Evolutionary conservation across 768 basidiomycete genomes (phyloP).

Genomic region (Russula ochroleuca): DNA sequence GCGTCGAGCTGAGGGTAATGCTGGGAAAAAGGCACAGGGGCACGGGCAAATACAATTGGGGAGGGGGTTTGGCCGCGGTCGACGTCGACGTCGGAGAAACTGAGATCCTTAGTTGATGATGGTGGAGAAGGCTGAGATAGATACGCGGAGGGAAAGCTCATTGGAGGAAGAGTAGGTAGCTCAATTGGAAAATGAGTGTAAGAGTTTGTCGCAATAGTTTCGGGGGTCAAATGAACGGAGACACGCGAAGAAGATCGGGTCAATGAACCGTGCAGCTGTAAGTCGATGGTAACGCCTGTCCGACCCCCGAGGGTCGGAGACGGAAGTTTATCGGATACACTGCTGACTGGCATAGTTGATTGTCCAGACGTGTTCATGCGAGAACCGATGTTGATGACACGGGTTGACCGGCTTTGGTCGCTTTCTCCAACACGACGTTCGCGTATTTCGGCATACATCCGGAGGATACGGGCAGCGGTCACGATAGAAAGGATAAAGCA

Average conservation of each 20-base stretch:
- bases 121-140: slow-evolving; percentile 1
- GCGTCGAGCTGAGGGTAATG: background rate
- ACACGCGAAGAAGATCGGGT: slow-evolving; percentile 17
- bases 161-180: slow-evolving; percentile 3
- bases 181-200: slow-evolving; percentile 1
- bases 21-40: background rate
- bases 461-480: slow-evolving; percentile 35
- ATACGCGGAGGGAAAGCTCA: background rate
- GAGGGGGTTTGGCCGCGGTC: slow-evolving; percentile 21
- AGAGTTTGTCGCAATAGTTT: background rate
- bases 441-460: slow-evolving; percentile 7
- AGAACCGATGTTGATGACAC: background rate
- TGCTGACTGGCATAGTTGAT: background rate
- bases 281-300: slow-evolving; percentile 1
- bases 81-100: background rate
- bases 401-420: background rate
- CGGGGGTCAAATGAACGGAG: slow-evolving; percentile 1
- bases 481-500: slow-evolving; percentile 47
- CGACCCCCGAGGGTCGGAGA: slow-evolving; percentile 2
- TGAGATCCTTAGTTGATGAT: background rate
- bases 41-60: slow-evolving; percentile 23
- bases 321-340: background rate
- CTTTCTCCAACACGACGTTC: background rate
- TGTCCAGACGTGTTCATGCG: background rate
- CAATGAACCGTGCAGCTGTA: slow-evolving; percentile 3